Evolutionary conservation across 192 early-diverging fungal genomes (phyloP).

Genomic region (Coemansia sp.): DNA sequence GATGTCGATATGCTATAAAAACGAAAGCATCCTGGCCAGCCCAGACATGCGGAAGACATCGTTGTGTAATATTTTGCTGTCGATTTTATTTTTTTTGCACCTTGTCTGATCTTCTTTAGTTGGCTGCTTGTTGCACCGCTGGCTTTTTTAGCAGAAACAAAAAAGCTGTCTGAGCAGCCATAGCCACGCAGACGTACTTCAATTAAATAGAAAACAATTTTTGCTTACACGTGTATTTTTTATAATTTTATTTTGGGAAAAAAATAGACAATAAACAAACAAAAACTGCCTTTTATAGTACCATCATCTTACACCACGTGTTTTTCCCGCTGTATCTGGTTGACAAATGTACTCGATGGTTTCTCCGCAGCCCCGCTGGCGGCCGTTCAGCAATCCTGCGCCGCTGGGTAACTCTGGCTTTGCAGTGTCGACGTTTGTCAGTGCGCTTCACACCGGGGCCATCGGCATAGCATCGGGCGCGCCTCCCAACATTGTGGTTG

Average conservation of each 20-base stretch:
- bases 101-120: not conserved
- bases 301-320: too few species aligned
- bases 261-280: not conserved
- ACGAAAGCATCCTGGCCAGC: not conserved
- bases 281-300: too few species aligned
- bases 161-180: not conserved
- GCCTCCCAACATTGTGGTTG: conserved; percentile 36
- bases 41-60: not conserved
- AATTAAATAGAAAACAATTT: not conserved
- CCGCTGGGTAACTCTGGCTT: conserved; percentile 49
- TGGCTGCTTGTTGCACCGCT: not conserved
- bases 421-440: conserved; percentile 40
- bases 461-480: conserved; percentile 36
- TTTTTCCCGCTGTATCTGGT: not conserved
- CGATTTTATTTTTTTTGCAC: not conserved
- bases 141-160: not conserved
- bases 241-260: not conserved
- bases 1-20: not conserved
- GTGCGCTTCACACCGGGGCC: conserved; percentile 32
- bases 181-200: not conserved
- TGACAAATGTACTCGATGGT: conserved; percentile 25
- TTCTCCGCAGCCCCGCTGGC: conserved; percentile 20
- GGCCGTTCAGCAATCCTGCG: conserved; percentile 40
- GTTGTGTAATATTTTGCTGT: not conserved
- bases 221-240: not conserved